A percentile compares a stretch with the other conserved stretches of the same genome.
phyloP scores from a whole-genome alignment of 179 eudicot species.

The Carnegiea gigantea region DNA sequence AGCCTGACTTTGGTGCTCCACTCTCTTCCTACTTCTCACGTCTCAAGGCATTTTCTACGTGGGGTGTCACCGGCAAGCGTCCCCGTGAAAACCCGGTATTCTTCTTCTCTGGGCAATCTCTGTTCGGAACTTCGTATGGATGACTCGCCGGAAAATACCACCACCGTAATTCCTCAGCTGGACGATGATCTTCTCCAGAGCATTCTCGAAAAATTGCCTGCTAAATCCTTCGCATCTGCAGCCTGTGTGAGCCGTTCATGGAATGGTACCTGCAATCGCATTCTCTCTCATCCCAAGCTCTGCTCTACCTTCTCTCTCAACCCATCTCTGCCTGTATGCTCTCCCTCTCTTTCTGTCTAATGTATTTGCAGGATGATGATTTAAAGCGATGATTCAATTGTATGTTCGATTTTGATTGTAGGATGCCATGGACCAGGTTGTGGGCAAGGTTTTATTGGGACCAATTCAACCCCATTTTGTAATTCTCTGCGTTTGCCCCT shows the following conservation, averaged over 20 bases:
- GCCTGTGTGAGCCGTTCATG: conserved; percentile 81
- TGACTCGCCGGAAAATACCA: conserved; percentile 6
- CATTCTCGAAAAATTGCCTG: conserved; percentile 63
- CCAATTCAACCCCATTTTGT: conserved; percentile 87
- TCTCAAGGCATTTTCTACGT: background rate
- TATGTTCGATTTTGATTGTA: conserved; percentile 22
- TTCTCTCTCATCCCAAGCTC: conserved; percentile 65
- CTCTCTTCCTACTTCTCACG: background rate
- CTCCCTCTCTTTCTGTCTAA: background rate
- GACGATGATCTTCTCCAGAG: conserved; percentile 58
- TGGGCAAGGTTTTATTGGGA: conserved; percentile 60
- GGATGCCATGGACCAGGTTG: conserved; percentile 72
- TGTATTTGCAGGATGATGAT: background rate
- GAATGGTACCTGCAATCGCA: conserved; percentile 48
- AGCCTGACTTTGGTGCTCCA: too few species aligned
- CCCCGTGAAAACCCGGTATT: too few species aligned
- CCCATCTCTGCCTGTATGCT: conserved; percentile 41
- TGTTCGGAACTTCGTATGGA: conserved; percentile 7
- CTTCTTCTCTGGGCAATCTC: background rate
- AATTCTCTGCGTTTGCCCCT: conserved; percentile 47
- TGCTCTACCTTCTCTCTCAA: conserved; percentile 66
- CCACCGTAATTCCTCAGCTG: conserved; percentile 30
- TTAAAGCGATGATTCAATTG: background rate
- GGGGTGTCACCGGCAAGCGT: too few species aligned
- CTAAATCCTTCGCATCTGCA: conserved; percentile 70